Evolutionary conservation across 1,284 basidiomycete genomes (phyloP).

Genomic region (Tilletia caries): DNA sequence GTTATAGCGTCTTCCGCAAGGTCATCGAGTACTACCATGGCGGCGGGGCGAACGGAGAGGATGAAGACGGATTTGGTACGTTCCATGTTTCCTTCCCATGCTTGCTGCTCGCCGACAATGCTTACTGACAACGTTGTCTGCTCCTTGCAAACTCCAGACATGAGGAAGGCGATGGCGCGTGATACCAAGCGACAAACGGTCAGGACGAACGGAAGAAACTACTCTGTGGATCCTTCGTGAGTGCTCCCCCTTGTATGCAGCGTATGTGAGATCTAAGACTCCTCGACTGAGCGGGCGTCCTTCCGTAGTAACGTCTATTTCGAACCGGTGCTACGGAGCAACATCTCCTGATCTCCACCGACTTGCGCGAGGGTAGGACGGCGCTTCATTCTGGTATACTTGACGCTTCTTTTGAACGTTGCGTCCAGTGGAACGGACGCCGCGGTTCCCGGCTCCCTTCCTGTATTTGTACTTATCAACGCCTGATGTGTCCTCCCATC

Average conservation of each 20-base stretch:
- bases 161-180: constrained; percentile 60
- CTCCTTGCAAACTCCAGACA: constrained; percentile 61
- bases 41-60: constrained; percentile 62
- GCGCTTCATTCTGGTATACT: too few species aligned
- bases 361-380: neutral
- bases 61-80: constrained; percentile 86
- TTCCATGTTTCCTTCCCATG: constrained; percentile 29
- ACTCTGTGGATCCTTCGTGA: constrained; percentile 42
- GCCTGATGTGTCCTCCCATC: too few species aligned
- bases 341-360: neutral
- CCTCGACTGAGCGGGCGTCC: too few species aligned
- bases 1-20: constrained; percentile 78
- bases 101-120: neutral
- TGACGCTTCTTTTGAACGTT: too few species aligned
- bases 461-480: neutral
- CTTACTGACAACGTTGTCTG: neutral
- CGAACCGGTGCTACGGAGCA: neutral
- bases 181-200: constrained; percentile 37
- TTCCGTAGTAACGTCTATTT: neutral
- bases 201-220: constrained; percentile 32
- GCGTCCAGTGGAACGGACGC: too few species aligned
- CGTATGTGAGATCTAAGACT: too few species aligned
- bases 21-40: constrained; percentile 82
- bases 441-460: neutral
- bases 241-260: constrained; percentile 19